These are phyloP conservation scores for Euphorbia peplus DNA, from an alignment of 345 rosid genomes.

Conservation along the genomic window DNA sequence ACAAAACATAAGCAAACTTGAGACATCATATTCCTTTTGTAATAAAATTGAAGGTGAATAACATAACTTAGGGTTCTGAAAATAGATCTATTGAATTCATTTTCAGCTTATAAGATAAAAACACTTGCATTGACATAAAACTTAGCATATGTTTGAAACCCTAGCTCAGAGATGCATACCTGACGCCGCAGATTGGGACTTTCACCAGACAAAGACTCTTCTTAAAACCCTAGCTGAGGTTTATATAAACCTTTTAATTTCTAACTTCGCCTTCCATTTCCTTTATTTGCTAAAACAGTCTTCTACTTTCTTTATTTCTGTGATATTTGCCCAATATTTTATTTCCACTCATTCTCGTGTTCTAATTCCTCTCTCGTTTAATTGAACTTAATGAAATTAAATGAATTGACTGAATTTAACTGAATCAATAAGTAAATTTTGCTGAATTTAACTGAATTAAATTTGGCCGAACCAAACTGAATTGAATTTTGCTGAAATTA, in stretches of 20 bases:
- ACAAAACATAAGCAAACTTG: neutral
- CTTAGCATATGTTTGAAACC: neutral
- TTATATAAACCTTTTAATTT: neutral
- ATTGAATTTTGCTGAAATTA: too few species aligned
- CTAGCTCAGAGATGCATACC: conserved; percentile 5
- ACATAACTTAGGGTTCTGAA: too few species aligned
- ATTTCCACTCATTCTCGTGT: too few species aligned
- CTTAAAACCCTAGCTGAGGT: conserved; percentile 9
- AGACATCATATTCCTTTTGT: too few species aligned
- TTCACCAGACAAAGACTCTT: neutral
- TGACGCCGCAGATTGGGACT: conserved; percentile 22
- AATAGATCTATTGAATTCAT: conserved; percentile 4
- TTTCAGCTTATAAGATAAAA: neutral
- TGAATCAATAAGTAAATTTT: too few species aligned
- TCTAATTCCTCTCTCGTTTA: too few species aligned
- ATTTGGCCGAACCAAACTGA: too few species aligned
- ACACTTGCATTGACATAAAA: neutral
- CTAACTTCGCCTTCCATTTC: neutral
- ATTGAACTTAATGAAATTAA: too few species aligned
- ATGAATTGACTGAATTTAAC: too few species aligned
- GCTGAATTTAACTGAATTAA: too few species aligned
- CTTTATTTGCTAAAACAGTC: neutral
- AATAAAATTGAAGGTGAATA: neutral
- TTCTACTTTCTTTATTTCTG: neutral
- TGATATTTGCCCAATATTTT: neutral